Evolutionary conservation across 371 early-diverging fungal species (phyloP), one percentile per base, ranked within the genome.

Genomic region (Lichtheimia hyalospora): DNA sequence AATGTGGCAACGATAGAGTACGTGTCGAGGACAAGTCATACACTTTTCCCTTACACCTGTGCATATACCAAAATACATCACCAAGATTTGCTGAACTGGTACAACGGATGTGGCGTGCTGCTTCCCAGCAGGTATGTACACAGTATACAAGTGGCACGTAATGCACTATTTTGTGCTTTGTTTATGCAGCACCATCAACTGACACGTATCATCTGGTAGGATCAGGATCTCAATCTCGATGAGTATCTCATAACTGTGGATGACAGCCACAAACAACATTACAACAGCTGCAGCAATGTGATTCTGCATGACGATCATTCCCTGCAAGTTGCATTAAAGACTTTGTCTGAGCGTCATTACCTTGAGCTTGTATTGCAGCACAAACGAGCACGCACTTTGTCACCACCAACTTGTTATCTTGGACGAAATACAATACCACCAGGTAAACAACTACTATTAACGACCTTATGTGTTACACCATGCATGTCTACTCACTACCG

Each of bases 11-110:
- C 10, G 10, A 34, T 34, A 77, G 77, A 60, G 56, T 77, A 16
- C 63, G 64, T 10, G 67, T 71, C 34, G 66, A 74, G 43, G 72
- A 70, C 46, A 68, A 61, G 48, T 54, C 68, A 10, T 57, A 62
- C 16, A 51, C 56, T 51, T 67, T 69, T 51, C 72, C 74, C n/a
- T 50, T 74, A 16, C 74, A 68, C 55, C 54, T 77, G 24, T 71
- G 63, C 53, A 59, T 68, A 15, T 50, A 74, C 25, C 72, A 74
- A 61, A 66, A 68, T 41, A 68, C 70, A 58, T 42, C 61, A 40
- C 71, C 74, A 20, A 60, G 65, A 40, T 77, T 71, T 64, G 60
- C 67, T 27, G 77, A 77, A 20, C 64, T 77, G 21, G 15, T 66
- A 16, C 55, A 68, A 16, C 69, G 73, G 46, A 68, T 77, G 21